Conservation (phyloP, 345 rosid species). For the Adansonia digitata region DNA sequence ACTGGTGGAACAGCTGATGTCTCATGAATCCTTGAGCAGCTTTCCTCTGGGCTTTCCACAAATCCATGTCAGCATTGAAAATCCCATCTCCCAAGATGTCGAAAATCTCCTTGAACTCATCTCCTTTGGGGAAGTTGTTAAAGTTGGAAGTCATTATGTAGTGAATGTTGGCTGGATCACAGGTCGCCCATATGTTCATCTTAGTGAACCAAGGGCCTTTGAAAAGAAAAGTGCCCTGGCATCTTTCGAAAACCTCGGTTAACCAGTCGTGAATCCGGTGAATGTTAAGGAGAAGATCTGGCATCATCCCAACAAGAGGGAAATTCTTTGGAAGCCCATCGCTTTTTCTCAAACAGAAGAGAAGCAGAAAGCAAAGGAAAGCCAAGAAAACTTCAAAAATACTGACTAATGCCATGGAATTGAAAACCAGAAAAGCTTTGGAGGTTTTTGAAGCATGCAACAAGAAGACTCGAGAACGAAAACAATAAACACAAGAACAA, state of each 20-base stretch:
- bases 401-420: not conserved
- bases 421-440: too few species aligned
- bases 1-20: conserved; percentile 25
- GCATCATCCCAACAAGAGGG: conserved; percentile 60
- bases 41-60: conserved; percentile 46
- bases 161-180: too few species aligned
- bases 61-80: conserved; percentile 38
- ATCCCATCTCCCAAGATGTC: too few species aligned
- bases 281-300: conserved; percentile 24
- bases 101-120: conserved; percentile 43
- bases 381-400: not conserved
- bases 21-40: conserved; percentile 26
- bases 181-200: conserved; percentile 30
- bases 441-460: not conserved
- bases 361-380: not conserved
- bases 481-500: too few species aligned
- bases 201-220: conserved; percentile 19
- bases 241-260: conserved; percentile 23
- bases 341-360: conserved; percentile 12
- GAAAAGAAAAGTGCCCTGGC: conserved; percentile 26
- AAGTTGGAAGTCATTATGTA: conserved; percentile 55
- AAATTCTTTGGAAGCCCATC: conserved; percentile 29
- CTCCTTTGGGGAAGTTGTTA: conserved; percentile 49
- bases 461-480: too few species aligned
- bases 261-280: conserved; percentile 28